A percentile compares a stretch with the other conserved stretches of the same genome.
Evolutionary conservation across 495 filamentous ascomycete species (phyloP).

Genomic region (Daldinia caldariorum): DNA sequence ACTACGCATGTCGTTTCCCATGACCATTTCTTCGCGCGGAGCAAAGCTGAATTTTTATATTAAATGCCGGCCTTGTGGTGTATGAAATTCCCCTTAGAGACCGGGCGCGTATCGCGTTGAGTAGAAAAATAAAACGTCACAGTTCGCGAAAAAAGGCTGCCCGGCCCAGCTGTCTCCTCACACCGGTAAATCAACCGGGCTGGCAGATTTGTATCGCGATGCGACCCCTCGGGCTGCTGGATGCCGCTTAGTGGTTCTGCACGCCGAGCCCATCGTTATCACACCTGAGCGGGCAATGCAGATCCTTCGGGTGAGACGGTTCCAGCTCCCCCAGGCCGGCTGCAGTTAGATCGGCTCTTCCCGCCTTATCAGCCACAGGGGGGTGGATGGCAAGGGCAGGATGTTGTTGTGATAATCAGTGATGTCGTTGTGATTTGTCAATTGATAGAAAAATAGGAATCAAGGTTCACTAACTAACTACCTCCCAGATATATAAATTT

Average conservation of each 20-base stretch:
- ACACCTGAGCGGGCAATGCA: constrained; percentile 8
- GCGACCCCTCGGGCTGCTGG: constrained; percentile 21
- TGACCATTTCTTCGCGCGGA: background rate
- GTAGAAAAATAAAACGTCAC: background rate
- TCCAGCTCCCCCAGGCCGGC: background rate
- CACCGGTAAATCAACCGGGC: background rate
- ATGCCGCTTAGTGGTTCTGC: constrained; percentile 24
- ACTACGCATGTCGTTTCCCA: background rate
- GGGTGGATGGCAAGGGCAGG: background rate
- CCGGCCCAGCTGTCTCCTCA: background rate
- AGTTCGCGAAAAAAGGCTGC: background rate
- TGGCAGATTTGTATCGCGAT: background rate
- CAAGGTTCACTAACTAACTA: too few species aligned
- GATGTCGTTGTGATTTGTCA: background rate
- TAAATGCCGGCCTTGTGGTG: background rate
- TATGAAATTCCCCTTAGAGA: background rate
- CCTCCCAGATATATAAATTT: too few species aligned
- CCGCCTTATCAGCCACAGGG: constrained; percentile 10
- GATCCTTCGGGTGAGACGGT: constrained; percentile 12
- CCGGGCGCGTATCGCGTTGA: background rate
- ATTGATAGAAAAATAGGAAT: background rate
- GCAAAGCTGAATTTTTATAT: background rate
- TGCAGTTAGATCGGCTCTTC: background rate
- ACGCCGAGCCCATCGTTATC: constrained; percentile 12
- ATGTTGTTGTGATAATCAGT: constrained; percentile 4